A percentile compares a stretch with the other conserved stretches of the same genome.
These are phyloP conservation scores for Ensete ventricosum DNA, from an alignment of 176 grass and related monocot genomes.

Conservation along the genomic window DNA sequence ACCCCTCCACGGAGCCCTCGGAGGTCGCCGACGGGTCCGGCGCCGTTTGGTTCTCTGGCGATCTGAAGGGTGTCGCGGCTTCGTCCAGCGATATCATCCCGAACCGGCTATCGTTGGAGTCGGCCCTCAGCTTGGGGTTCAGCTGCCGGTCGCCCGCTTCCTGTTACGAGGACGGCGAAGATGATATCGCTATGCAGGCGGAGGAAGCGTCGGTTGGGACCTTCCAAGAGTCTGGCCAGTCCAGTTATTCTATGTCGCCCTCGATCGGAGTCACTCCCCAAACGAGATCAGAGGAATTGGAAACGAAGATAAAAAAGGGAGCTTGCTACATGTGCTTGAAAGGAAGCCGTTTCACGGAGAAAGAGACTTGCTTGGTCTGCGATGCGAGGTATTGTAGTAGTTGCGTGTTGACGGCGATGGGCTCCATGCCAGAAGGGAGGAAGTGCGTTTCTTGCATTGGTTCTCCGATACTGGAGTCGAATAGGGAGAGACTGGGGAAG, in stretches of 20 bases:
- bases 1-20: conserved; percentile 65
- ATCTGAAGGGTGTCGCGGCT: conserved; percentile 13
- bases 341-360: conserved; percentile 52
- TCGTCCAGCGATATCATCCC: not conserved
- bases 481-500: conserved; percentile 51
- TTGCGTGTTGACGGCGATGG: conserved; percentile 70
- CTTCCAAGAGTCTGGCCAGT: conserved; percentile 14
- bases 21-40: conserved; percentile 12
- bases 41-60: conserved; percentile 31
- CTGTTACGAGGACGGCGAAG: conserved; percentile 20
- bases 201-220: conserved; percentile 6
- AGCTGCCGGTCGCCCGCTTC: conserved; percentile 43
- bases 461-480: conserved; percentile 44
- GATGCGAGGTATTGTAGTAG: conserved; percentile 55
- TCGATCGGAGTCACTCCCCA: not conserved
- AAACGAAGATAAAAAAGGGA: conserved; percentile 17
- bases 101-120: conserved; percentile 30
- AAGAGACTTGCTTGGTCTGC: conserved; percentile 68
- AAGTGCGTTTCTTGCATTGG: conserved; percentile 77
- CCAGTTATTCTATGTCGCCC: conserved; percentile 42
- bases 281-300: conserved; percentile 10
- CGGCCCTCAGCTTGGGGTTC: conserved; percentile 18
- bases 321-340: conserved; percentile 68
- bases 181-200: not conserved
- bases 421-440: conserved; percentile 92